Percentiles rank a stretch among this genome's conserved stretches.
These are phyloP conservation scores for Kwoniella bestiolae DNA, from an alignment of 768 basidiomycete genomes.

Conservation along the genomic window DNA sequence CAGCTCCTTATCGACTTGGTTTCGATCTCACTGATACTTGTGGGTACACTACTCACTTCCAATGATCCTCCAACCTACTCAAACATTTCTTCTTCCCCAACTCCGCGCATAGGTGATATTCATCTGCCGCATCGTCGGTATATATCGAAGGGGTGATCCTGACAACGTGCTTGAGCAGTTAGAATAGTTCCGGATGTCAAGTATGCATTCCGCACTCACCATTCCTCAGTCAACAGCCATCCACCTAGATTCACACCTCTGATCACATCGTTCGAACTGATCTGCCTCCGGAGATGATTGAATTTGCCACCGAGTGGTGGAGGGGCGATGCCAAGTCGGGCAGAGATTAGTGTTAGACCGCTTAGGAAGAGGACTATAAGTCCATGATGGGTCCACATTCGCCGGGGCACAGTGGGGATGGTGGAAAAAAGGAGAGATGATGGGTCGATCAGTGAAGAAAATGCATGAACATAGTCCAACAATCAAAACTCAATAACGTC, in stretches of 20 bases:
- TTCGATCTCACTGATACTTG: background rate
- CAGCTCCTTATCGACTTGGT: background rate
- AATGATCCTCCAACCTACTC: conserved; percentile 34
- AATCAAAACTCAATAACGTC: too few species aligned
- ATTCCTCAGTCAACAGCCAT: conserved; percentile 47
- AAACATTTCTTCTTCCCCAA: conserved; percentile 42
- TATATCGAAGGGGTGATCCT: conserved; percentile 55
- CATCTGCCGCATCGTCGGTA: conserved; percentile 41
- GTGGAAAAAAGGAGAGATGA: too few species aligned
- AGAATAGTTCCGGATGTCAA: background rate
- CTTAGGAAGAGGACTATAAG: conserved; percentile 1
- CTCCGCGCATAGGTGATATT: conserved; percentile 39
- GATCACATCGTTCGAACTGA: conserved; percentile 21
- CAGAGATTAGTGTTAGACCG: background rate
- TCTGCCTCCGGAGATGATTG: background rate
- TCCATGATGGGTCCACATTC: conserved; percentile 13
- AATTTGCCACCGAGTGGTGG: background rate
- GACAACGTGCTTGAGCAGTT: background rate
- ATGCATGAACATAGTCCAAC: too few species aligned
- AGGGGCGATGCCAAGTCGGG: background rate
- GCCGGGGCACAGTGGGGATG: too few species aligned
- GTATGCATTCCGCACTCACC: conserved; percentile 9
- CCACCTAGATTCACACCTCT: conserved; percentile 55
- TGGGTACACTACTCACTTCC: conserved; percentile 30
- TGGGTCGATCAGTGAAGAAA: too few species aligned